Evolutionary conservation across 2,329 filamentous ascomycete species (phyloP).

Genomic region (Hortaea sp.): DNA sequence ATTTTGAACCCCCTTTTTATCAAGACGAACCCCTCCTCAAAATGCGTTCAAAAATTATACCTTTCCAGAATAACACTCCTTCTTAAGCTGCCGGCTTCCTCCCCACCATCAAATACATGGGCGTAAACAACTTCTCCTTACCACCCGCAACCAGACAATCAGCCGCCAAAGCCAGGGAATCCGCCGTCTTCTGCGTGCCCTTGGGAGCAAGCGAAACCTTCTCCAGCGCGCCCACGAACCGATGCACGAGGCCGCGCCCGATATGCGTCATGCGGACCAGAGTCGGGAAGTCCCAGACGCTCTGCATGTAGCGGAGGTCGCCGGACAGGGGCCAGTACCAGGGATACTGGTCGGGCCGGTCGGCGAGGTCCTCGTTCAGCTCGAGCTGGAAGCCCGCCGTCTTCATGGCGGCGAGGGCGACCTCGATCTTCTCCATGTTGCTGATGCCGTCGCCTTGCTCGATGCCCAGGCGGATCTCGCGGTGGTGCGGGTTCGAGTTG

Average conservation of each 20-base stretch:
- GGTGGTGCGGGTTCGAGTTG: conserved; percentile 76
- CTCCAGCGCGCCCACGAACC: conserved; percentile 68
- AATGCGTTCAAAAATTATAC: no score
- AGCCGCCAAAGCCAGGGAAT: conserved; percentile 70
- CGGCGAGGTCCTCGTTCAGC: conserved; percentile 77
- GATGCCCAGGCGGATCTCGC: conserved; percentile 84
- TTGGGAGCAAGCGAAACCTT: conserved; percentile 61
- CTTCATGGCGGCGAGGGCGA: conserved; percentile 74
- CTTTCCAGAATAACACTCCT: no score
- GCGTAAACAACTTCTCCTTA: conserved; percentile 85
- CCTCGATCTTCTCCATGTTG: conserved; percentile 86
- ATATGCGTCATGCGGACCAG: conserved; percentile 82
- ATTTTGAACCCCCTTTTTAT: no score
- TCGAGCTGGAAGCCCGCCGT: conserved; percentile 77
- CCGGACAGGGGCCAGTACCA: conserved; percentile 94
- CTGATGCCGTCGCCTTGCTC: conserved; percentile 94
- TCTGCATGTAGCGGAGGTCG: conserved; percentile 72
- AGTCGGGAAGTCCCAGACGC: conserved; percentile 69
- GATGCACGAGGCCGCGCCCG: conserved; percentile 66
- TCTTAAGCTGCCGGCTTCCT: conserved; percentile 54
- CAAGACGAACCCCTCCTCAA: no score
- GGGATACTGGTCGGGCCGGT: conserved; percentile 61
- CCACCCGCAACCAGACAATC: conserved; percentile 83
- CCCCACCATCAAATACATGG: conserved; percentile 95
- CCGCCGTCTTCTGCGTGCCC: conserved; percentile 90